Percentiles rank a stretch among this genome's conserved stretches.
Conservation (phyloP, 441 rosid species). For the Pelargonium citronellum region DNA sequence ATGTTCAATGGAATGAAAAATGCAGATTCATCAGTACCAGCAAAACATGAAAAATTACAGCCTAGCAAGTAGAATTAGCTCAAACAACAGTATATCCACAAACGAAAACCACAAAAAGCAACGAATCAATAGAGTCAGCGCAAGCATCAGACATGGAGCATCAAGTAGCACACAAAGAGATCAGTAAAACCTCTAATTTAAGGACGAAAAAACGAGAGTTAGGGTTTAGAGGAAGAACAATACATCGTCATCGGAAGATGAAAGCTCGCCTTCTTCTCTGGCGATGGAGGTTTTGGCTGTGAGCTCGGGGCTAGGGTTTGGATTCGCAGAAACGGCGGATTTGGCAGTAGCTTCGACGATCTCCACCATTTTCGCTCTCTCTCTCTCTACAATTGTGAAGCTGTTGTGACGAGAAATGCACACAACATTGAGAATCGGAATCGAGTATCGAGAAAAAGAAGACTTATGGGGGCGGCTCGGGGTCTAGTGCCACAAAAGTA, state of each 20-base stretch:
- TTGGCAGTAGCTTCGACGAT: constrained; percentile 19
- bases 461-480: background rate
- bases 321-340: constrained; percentile 18
- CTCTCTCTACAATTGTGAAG: background rate
- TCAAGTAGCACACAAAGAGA: background rate
- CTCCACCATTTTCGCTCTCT: constrained; percentile 16
- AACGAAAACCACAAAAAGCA: background rate
- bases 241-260: constrained; percentile 63
- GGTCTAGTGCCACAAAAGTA: background rate
- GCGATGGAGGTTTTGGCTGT: constrained; percentile 14
- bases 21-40: background rate
- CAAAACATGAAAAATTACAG: background rate
- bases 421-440: background rate
- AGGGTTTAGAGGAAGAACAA: constrained; percentile 14
- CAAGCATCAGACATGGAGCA: constrained; percentile 6
- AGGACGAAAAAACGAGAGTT: background rate
- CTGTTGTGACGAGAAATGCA: constrained; percentile 4
- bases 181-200: background rate
- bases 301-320: constrained; percentile 27
- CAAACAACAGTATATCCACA: background rate
- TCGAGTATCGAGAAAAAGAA: background rate
- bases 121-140: background rate
- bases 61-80: background rate
- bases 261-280: constrained; percentile 89
- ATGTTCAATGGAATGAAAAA: constrained; percentile 2